Conservation (phyloP, 177 flowering plant genomes). For the Vitis hybrid region DNA sequence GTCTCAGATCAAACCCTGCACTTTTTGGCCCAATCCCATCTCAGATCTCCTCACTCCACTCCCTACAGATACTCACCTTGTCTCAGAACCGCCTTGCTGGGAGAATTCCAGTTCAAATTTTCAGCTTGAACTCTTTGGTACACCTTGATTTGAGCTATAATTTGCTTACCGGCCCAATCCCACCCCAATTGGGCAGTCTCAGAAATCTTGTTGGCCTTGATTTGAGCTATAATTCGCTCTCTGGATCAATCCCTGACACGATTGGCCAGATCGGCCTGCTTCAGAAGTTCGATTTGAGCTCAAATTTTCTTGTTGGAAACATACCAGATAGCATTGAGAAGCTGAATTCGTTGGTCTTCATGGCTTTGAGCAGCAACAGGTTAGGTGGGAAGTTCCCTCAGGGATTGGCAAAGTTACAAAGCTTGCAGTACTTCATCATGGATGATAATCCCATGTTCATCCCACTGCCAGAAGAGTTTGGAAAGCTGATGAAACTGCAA, state of each 20-base stretch:
- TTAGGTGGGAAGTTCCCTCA: constrained; percentile 50
- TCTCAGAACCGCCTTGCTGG: constrained; percentile 70
- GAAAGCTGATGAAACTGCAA: constrained; percentile 57
- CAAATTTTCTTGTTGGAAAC: constrained; percentile 54
- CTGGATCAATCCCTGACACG: constrained; percentile 54
- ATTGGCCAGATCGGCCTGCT: constrained; percentile 63
- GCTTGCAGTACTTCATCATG: constrained; percentile 74
- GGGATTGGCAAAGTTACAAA: constrained; percentile 49
- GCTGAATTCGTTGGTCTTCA: constrained; percentile 48
- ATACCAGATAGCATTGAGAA: constrained; percentile 54
- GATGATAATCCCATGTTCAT: constrained; percentile 76
- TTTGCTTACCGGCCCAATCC: constrained; percentile 50
- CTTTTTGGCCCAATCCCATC: constrained; percentile 69
- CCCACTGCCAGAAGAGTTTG: constrained; percentile 53
- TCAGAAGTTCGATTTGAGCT: constrained; percentile 85
- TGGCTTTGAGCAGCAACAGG: constrained; percentile 72
- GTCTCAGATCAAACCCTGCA: constrained; percentile 70
- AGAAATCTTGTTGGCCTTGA: constrained; percentile 65
- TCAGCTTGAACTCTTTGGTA: constrained; percentile 39
- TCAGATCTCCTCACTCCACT: constrained; percentile 54
- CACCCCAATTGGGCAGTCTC: constrained; percentile 59
- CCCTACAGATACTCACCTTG: constrained; percentile 70
- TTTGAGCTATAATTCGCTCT: constrained; percentile 68
- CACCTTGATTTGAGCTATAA: constrained; percentile 89
- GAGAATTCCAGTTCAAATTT: constrained; percentile 45